Conservation (phyloP, 352 stramenopile genomes). For the Phytophthora constricta region DNA sequence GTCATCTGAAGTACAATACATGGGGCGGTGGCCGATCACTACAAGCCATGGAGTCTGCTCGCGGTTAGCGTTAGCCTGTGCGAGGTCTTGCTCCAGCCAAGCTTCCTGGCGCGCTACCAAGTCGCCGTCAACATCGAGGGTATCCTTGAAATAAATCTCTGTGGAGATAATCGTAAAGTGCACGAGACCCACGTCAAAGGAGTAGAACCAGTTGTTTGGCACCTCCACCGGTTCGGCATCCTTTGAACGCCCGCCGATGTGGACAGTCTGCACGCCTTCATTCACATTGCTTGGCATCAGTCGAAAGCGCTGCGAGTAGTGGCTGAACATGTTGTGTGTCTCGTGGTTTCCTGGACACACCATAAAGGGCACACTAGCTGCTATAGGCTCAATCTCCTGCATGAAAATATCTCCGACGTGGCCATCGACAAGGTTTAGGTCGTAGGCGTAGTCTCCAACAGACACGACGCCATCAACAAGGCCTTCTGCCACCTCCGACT, state of each 20-base stretch:
- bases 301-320: conserved; percentile 89
- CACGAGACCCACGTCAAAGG: conserved; percentile 85
- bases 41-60: conserved; percentile 79
- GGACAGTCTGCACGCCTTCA: conserved; percentile 57
- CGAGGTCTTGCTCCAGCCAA: conserved; percentile 72
- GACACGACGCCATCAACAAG: conserved; percentile 84
- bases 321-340: conserved; percentile 79
- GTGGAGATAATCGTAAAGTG: conserved; percentile 89
- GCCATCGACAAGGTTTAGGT: conserved; percentile 82
- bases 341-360: conserved; percentile 93
- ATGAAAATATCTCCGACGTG: conserved; percentile 91
- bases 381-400: conserved; percentile 89
- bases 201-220: conserved; percentile 93
- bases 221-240: conserved; percentile 42
- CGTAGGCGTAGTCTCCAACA: conserved; percentile 91
- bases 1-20: conserved; percentile 89
- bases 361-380: conserved; percentile 88
- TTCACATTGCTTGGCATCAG: conserved; percentile 86
- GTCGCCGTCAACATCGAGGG: conserved; percentile 50
- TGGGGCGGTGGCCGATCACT: conserved; percentile 85
- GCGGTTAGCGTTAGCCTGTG: conserved; percentile 69
- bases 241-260: conserved; percentile 42
- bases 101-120: conserved; percentile 66
- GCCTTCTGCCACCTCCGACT: conserved; percentile 81
- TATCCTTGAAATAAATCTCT: conserved; percentile 90